Evolutionary conservation across 2,329 filamentous ascomycete genomes (phyloP).

Genomic region (Scopulariopsis brevicaulis): DNA sequence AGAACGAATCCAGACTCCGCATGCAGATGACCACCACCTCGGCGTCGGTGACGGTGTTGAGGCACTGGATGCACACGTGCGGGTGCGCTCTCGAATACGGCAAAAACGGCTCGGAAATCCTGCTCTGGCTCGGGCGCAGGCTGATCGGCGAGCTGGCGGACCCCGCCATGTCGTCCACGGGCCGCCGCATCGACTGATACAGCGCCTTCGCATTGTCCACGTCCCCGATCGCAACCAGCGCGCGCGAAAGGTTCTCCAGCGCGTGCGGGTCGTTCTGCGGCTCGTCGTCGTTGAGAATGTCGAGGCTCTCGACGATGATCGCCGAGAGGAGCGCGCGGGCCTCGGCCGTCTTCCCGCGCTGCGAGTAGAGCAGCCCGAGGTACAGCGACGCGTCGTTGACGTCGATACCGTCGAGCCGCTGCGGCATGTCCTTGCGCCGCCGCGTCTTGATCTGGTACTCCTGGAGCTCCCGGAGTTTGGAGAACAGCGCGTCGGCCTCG

Average conservation of each 20-base stretch:
- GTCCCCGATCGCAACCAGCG: constrained; percentile 25
- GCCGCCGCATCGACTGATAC: constrained; percentile 24
- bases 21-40: constrained; percentile 23
- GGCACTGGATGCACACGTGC: constrained; percentile 25
- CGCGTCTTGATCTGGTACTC: constrained; percentile 14
- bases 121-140: constrained; percentile 13
- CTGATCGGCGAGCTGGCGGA: constrained; percentile 14
- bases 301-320: constrained; percentile 23
- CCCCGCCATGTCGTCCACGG: constrained; percentile 16
- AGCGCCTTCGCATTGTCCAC: constrained; percentile 22
- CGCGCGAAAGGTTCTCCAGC: constrained; percentile 26
- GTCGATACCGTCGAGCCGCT: constrained; percentile 26
- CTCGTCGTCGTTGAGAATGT: constrained; percentile 26
- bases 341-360: constrained; percentile 14
- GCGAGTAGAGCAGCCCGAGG: constrained; percentile 23
- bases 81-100: constrained; percentile 20
- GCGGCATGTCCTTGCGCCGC: constrained; percentile 19
- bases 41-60: constrained; percentile 18
- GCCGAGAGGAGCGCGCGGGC: constrained; percentile 17
- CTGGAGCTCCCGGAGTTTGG: constrained; percentile 21
- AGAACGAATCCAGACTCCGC: constrained; percentile 26
- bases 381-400: constrained; percentile 28
- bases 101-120: constrained; percentile 20
- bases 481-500: constrained; percentile 19
- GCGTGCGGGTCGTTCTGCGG: constrained; percentile 28